Percentiles rank a stretch among this genome's conserved stretches.
Evolutionary conservation across 1,139 yeast genomes (phyloP).

Genomic region (Taphrina wiesneri): DNA sequence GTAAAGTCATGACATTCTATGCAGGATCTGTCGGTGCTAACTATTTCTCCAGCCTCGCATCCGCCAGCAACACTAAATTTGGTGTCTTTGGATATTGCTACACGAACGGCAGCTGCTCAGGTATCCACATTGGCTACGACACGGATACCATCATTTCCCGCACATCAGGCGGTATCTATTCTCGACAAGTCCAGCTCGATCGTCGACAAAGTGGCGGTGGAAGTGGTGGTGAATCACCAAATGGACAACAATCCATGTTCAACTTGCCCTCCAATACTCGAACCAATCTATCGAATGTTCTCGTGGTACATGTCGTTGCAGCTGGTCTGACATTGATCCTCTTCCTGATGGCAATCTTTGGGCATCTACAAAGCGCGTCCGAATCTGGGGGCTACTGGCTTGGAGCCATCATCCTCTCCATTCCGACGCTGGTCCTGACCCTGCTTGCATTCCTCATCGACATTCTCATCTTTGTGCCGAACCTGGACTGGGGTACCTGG

Average conservation of each 20-base stretch:
- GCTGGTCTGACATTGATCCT: constrained; percentile 70
- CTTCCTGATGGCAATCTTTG: constrained; percentile 47
- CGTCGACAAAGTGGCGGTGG: constrained; percentile 1
- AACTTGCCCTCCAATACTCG: constrained; percentile 59
- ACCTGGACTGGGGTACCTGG: constrained; percentile 60
- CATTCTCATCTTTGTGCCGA: constrained; percentile 56
- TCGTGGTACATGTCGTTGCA: constrained; percentile 80
- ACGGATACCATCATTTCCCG: constrained; percentile 38
- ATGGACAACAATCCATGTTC: constrained; percentile 44
- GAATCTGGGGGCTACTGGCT: constrained; percentile 47
- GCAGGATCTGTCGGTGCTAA: too few species aligned
- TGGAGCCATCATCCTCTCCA: constrained; percentile 49
- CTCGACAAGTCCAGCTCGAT: not conserved
- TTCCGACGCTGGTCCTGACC: constrained; percentile 54
- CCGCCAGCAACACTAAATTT: constrained; percentile 48
- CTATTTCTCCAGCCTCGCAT: constrained; percentile 44
- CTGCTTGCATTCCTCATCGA: constrained; percentile 59
- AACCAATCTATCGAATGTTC: constrained; percentile 64
- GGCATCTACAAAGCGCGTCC: constrained; percentile 49
- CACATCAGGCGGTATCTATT: too few species aligned
- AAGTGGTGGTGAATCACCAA: not conserved
- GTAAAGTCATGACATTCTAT: too few species aligned
- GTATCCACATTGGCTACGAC: constrained; percentile 55
- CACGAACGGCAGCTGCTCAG: constrained; percentile 52
- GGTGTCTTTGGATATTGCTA: constrained; percentile 88